phyloP scores from a whole-genome alignment of 2,329 filamentous ascomycete species.

The Epichloe typhina region DNA sequence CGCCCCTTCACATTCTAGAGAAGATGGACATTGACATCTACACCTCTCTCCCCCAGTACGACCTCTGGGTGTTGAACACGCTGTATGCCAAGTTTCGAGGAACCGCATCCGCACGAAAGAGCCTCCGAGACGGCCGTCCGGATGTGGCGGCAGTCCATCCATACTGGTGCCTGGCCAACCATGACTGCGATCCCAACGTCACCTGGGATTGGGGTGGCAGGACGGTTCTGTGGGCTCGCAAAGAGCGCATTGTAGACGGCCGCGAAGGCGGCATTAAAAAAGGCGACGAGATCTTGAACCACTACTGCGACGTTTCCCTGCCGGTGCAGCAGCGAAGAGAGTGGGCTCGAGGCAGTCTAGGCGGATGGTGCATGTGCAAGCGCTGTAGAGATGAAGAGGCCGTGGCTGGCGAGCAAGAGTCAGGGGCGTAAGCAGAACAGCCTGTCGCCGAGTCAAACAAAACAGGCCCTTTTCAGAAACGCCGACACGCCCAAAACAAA shows the following conservation, averaged over 20 bases:
- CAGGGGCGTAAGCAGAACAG: not conserved
- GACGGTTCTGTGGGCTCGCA: slow-evolving; percentile 56
- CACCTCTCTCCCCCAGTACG: slow-evolving; percentile 41
- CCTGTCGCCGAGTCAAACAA: not conserved
- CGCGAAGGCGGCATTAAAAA: slow-evolving; percentile 50
- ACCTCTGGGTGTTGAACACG: slow-evolving; percentile 80
- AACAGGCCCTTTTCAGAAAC: too few relatives aligned
- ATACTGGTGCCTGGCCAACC: slow-evolving; percentile 92
- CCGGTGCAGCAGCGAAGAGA: slow-evolving; percentile 70
- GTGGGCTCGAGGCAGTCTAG: slow-evolving; percentile 78
- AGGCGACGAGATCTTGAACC: slow-evolving; percentile 79
- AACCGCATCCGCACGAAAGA: slow-evolving; percentile 77
- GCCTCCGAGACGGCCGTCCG: slow-evolving; percentile 62
- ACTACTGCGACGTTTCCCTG: slow-evolving; percentile 82
- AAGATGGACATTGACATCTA: slow-evolving; percentile 78
- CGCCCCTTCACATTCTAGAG: slow-evolving; percentile 64
- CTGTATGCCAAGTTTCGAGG: slow-evolving; percentile 87
- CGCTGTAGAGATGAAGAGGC: slow-evolving; percentile 64
- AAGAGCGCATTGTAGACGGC: slow-evolving; percentile 40
- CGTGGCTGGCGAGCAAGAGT: not conserved
- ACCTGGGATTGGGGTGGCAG: slow-evolving; percentile 82
- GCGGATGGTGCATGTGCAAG: slow-evolving; percentile 76
- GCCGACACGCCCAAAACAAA: too few relatives aligned
- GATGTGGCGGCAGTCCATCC: slow-evolving; percentile 91
- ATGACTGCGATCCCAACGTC: slow-evolving; percentile 91